A percentile compares a stretch with the other conserved stretches of the same genome.
Evolutionary conservation across 495 filamentous ascomycete species (phyloP).

Genomic region (Aspergillus cristatus): DNA sequence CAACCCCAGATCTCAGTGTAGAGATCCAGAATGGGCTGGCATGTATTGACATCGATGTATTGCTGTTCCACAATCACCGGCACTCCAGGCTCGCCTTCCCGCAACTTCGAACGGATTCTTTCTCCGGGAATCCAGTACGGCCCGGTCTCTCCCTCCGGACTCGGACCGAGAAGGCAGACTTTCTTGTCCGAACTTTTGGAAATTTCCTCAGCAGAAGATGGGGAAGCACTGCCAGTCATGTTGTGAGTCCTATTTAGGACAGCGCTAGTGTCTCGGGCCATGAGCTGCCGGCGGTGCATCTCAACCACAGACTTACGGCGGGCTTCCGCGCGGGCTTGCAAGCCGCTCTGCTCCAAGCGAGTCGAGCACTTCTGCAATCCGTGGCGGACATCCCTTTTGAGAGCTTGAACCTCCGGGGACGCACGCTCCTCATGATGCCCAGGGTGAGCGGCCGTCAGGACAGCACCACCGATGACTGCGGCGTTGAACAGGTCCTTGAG

Average conservation of each 20-base stretch:
- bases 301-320: constrained; percentile 6
- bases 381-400: constrained; percentile 1
- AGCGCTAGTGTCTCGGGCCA: not conserved
- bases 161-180: constrained; percentile 15
- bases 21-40: constrained; percentile 38
- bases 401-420: not conserved
- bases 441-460: constrained; percentile 2
- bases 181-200: constrained; percentile 11
- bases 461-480: constrained; percentile 1
- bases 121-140: constrained; percentile 32
- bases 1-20: constrained; percentile 48
- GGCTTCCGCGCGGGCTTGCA: constrained; percentile 7
- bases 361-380: constrained; percentile 6
- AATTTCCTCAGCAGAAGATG: constrained; percentile 10
- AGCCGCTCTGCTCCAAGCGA: constrained; percentile 5
- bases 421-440: constrained; percentile 3
- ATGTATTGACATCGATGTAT: constrained; percentile 44
- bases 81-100: constrained; percentile 38
- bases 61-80: constrained; percentile 45
- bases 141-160: constrained; percentile 20
- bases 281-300: constrained; percentile 6
- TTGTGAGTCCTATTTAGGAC: constrained; percentile 13
- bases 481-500: constrained; percentile 2
- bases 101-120: constrained; percentile 41
- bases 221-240: constrained; percentile 7